Evolutionary conservation across 2,329 filamentous ascomycete species (phyloP).

Genomic region (Venturia asperata): DNA sequence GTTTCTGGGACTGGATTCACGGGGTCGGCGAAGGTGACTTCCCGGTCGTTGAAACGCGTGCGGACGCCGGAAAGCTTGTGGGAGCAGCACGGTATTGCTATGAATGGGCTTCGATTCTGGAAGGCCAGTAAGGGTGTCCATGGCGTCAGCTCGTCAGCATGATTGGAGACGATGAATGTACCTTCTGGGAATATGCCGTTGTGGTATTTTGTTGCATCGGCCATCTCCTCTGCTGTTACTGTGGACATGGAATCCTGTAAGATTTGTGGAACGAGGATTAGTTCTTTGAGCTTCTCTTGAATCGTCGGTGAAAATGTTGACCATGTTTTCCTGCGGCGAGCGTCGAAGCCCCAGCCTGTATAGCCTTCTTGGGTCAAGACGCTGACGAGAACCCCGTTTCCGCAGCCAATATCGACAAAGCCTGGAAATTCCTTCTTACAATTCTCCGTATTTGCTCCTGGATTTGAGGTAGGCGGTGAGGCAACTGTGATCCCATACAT

Average conservation of each 20-base stretch:
- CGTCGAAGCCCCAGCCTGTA: slow-evolving; percentile 84
- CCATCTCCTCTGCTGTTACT: neutral
- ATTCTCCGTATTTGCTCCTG: slow-evolving; percentile 11
- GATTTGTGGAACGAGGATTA: slow-evolving; percentile 53
- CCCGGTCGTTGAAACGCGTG: slow-evolving; percentile 46
- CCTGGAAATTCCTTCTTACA: slow-evolving; percentile 57
- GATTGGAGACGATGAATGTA: slow-evolving; percentile 94
- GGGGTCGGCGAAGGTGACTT: no score
- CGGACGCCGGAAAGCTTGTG: slow-evolving; percentile 70
- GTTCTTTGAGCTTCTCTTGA: slow-evolving; percentile 48
- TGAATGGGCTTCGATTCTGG: slow-evolving; percentile 69
- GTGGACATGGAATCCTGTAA: slow-evolving; percentile 22
- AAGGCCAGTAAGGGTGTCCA: slow-evolving; percentile 90
- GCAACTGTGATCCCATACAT: slow-evolving; percentile 56
- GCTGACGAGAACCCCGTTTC: slow-evolving; percentile 84
- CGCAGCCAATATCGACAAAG: slow-evolving; percentile 93
- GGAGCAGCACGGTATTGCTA: slow-evolving; percentile 93
- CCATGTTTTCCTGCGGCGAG: slow-evolving; percentile 81
- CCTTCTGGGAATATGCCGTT: slow-evolving; percentile 61
- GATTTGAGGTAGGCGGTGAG: neutral
- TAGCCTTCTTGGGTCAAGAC: slow-evolving; percentile 77
- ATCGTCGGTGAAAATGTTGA: slow-evolving; percentile 53
- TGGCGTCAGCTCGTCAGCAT: slow-evolving; percentile 89
- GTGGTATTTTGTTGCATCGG: slow-evolving; percentile 34
- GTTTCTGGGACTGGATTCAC: neutral